Conservation (phyloP, 1,284 basidiomycete genomes). For the Ceratobasidium sp. region DNA sequence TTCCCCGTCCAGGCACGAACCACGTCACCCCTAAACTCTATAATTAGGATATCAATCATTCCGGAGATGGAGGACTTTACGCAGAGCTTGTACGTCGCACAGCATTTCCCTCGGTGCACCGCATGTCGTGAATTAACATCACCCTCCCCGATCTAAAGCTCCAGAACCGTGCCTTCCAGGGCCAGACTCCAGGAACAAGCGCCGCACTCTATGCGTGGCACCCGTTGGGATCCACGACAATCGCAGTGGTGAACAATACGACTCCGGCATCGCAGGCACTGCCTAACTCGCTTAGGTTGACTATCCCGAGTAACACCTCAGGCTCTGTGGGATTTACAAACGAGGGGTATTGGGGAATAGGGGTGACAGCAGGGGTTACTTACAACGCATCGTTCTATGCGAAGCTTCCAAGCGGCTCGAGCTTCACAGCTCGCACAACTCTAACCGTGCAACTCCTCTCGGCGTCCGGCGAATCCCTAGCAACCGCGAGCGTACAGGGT, state of each 20-base stretch:
- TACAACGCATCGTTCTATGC: constrained; percentile 77
- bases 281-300: constrained; percentile 41
- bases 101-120: constrained; percentile 27
- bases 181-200: constrained; percentile 35
- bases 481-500: constrained; percentile 20
- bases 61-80: constrained; percentile 34
- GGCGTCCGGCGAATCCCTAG: constrained; percentile 40
- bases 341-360: constrained; percentile 73
- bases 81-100: constrained; percentile 36
- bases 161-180: constrained; percentile 44
- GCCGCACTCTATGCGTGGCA: constrained; percentile 42
- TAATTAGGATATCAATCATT: constrained; percentile 39
- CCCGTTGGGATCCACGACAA: constrained; percentile 24
- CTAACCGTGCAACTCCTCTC: constrained; percentile 55
- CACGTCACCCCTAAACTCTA: not conserved
- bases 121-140: constrained; percentile 14
- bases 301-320: constrained; percentile 54
- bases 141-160: constrained; percentile 18
- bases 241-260: constrained; percentile 39
- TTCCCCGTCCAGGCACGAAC: not conserved
- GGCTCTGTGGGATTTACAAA: constrained; percentile 70
- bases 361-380: constrained; percentile 67
- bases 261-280: constrained; percentile 38
- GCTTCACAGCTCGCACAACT: constrained; percentile 60
- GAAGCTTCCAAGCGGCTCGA: constrained; percentile 58